phyloP scores from a whole-genome alignment of 139 green algal genomes.

The Coelastrella sp. region DNA sequence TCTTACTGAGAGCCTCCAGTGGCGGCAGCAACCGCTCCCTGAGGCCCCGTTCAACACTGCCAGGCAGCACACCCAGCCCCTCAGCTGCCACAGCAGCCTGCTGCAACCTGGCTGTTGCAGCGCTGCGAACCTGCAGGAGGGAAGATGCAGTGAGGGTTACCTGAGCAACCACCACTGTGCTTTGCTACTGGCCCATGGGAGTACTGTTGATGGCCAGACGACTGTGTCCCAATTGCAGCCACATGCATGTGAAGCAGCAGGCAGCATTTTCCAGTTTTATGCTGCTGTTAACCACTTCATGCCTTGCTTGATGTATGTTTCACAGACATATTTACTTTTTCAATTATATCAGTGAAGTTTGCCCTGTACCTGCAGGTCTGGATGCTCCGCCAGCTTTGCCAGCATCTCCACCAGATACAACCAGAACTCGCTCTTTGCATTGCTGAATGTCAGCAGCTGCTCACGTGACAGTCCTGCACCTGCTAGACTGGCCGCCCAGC shows the following conservation, averaged over 20 bases:
- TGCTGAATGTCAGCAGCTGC: slow-evolving; percentile 42
- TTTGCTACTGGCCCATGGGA: background rate
- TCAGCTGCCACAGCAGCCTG: slow-evolving; percentile 76
- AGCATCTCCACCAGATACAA: slow-evolving; percentile 51
- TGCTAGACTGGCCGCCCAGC: slow-evolving; percentile 40
- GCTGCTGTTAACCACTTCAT: background rate
- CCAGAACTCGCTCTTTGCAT: slow-evolving; percentile 52
- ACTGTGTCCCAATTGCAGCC: background rate
- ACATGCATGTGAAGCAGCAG: too few relatives aligned
- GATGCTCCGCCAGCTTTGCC: slow-evolving; percentile 44
- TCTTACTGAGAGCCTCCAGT: slow-evolving; percentile 61
- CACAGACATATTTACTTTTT: too few relatives aligned
- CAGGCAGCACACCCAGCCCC: slow-evolving; percentile 64
- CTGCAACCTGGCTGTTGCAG: slow-evolving; percentile 73
- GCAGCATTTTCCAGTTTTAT: background rate
- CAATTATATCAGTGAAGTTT: too few relatives aligned
- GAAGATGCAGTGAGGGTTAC: background rate
- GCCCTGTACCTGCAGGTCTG: slow-evolving; percentile 47
- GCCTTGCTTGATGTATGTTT: too few relatives aligned
- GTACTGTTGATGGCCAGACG: background rate
- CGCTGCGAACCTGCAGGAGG: slow-evolving; percentile 52
- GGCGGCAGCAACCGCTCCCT: slow-evolving; percentile 67
- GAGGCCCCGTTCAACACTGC: slow-evolving; percentile 66
- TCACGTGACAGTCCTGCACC: slow-evolving; percentile 15
- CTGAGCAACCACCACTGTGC: background rate